Conservation (phyloP, 768 basidiomycete species). For the Clitopilus passeckerianus region DNA sequence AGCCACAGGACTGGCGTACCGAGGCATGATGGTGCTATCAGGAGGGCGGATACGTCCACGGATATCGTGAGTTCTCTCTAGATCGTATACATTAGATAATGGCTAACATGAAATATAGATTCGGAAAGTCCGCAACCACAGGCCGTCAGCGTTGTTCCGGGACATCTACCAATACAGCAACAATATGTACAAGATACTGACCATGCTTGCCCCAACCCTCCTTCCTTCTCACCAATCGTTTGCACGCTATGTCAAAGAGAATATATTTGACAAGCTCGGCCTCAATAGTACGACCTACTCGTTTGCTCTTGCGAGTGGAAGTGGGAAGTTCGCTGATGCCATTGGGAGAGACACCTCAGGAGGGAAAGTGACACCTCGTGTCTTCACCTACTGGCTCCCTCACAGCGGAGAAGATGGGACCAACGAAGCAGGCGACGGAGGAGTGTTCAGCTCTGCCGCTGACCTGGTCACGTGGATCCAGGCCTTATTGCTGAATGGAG, state of each 20-base stretch:
- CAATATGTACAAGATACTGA: constrained; percentile 18
- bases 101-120: constrained; percentile 6
- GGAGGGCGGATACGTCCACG: constrained; percentile 7
- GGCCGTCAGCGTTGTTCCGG: constrained; percentile 19
- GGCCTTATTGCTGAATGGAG: constrained; percentile 18
- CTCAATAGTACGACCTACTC: constrained; percentile 21
- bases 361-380: constrained; percentile 12
- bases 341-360: constrained; percentile 14
- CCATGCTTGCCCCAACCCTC: constrained; percentile 15
- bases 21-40: constrained; percentile 12
- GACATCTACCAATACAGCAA: constrained; percentile 20
- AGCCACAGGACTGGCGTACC: constrained; percentile 14
- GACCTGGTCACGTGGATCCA: constrained; percentile 26
- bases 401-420: constrained; percentile 17
- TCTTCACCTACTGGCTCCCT: constrained; percentile 13
- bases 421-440: constrained; percentile 18
- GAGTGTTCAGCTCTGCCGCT: constrained; percentile 20
- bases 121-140: constrained; percentile 11
- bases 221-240: constrained; percentile 10
- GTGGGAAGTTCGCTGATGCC: constrained; percentile 19
- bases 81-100: neutral
- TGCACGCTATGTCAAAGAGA: constrained; percentile 19
- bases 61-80: constrained; percentile 7
- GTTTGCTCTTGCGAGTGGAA: constrained; percentile 16
- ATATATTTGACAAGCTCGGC: constrained; percentile 21